A percentile compares a stretch with the other conserved stretches of the same genome.
Conservation (phyloP, 2,329 filamentous ascomycete genomes). For the Cyphellophora europaea region DNA sequence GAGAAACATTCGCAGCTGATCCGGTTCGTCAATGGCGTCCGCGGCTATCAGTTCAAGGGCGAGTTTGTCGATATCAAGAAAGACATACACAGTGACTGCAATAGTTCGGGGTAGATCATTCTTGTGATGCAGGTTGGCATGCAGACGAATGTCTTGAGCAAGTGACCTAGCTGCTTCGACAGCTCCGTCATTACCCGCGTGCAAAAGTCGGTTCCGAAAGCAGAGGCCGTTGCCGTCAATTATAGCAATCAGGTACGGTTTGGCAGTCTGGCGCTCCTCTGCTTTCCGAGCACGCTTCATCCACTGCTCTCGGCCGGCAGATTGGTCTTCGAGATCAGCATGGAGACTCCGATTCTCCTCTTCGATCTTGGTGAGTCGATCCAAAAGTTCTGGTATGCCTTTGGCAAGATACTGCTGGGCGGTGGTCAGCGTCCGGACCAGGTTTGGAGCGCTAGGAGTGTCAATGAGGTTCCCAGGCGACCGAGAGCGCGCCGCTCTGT, state of each 20-base stretch:
- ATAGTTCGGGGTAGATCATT: conserved; percentile 13
- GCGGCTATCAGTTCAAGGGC: conserved; percentile 9
- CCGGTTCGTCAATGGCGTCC: conserved; percentile 6
- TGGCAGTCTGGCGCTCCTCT: background rate
- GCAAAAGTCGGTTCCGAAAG: conserved; percentile 9
- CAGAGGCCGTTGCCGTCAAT: conserved; percentile 14
- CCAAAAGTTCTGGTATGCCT: no score
- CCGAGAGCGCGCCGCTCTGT: no score
- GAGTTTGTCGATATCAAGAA: conserved; percentile 13
- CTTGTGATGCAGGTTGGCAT: conserved; percentile 12
- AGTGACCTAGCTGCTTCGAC: conserved; percentile 6
- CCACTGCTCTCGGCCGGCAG: background rate
- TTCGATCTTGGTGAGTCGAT: background rate
- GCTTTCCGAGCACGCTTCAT: background rate
- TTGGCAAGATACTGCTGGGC: no score
- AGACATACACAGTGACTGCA: conserved; percentile 11
- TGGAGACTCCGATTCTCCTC: background rate
- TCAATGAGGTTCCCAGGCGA: no score
- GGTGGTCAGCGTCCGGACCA: no score
- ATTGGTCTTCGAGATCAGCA: background rate
- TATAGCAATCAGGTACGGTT: conserved; percentile 12
- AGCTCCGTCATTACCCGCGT: conserved; percentile 7
- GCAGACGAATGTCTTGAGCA: conserved; percentile 7
- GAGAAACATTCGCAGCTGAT: conserved; percentile 11
- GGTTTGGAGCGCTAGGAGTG: no score